Evolutionary conservation across 768 basidiomycete genomes (phyloP).

Genomic region (Tephrocybe sp.): DNA sequence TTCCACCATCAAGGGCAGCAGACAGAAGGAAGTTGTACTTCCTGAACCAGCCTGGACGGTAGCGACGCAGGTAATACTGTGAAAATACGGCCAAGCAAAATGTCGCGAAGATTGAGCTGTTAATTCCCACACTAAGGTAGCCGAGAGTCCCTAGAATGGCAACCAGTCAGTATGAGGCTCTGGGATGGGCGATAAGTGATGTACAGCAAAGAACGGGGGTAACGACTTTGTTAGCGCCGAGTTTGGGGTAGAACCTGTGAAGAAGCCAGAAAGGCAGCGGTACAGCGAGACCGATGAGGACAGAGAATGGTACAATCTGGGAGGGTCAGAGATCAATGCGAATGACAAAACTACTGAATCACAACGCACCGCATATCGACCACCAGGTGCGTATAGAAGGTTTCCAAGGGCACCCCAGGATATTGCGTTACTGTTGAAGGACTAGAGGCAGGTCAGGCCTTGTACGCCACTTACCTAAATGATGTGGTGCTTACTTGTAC

Average conservation of each 20-base stretch:
- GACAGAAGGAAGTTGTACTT: slow-evolving; percentile 52
- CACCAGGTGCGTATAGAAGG: slow-evolving; percentile 43
- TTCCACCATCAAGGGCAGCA: slow-evolving; percentile 53
- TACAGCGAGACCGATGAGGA: slow-evolving; percentile 49
- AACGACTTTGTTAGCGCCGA: slow-evolving; percentile 46
- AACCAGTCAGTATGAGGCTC: background rate
- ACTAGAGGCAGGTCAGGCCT: slow-evolving; percentile 13
- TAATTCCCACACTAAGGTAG: slow-evolving; percentile 56
- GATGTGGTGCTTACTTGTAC: slow-evolving; percentile 24
- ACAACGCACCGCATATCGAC: slow-evolving; percentile 44
- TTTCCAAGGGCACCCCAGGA: slow-evolving; percentile 60
- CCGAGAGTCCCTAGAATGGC: slow-evolving; percentile 40
- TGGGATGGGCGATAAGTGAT: slow-evolving; percentile 1
- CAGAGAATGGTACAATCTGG: slow-evolving; percentile 44
- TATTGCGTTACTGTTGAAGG: slow-evolving; percentile 48
- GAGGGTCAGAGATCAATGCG: slow-evolving; percentile 9
- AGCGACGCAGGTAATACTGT: slow-evolving; percentile 43
- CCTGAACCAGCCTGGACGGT: slow-evolving; percentile 45
- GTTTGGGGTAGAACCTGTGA: slow-evolving; percentile 48
- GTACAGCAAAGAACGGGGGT: slow-evolving; percentile 48
- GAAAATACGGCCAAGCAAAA: slow-evolving; percentile 47
- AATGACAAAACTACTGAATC: slow-evolving; percentile 12
- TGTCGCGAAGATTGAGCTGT: slow-evolving; percentile 49
- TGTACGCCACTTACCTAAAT: too few relatives aligned
- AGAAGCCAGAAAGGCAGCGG: slow-evolving; percentile 58